Conservation (phyloP, 495 filamentous ascomycete genomes). For the Aspergillus baeticus region DNA sequence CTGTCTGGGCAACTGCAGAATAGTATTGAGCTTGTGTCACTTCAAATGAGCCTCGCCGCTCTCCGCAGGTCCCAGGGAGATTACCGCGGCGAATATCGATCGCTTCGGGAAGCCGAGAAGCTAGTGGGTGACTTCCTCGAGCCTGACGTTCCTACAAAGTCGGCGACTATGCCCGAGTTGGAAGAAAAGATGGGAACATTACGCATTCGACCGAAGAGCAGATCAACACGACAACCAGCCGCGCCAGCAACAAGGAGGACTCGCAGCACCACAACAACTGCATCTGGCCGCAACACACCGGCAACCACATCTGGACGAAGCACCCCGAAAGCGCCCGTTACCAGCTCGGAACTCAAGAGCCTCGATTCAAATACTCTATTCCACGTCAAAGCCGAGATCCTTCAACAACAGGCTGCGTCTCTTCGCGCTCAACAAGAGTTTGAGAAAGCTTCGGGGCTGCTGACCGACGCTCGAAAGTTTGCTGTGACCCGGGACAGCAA, state of each 20-base stretch:
- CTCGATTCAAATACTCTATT: conserved; percentile 57
- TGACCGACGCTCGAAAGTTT: conserved; percentile 34
- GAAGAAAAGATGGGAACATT: conserved; percentile 44
- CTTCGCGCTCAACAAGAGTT: conserved; percentile 38
- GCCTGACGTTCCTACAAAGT: conserved; percentile 19
- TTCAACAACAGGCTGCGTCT: conserved; percentile 62
- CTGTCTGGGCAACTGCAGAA: conserved; percentile 37
- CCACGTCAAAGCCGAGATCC: conserved; percentile 58
- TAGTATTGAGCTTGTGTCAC: conserved; percentile 45
- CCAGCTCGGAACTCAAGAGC: conserved; percentile 23
- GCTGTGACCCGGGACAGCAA: conserved; percentile 37
- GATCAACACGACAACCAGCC: conserved; percentile 24
- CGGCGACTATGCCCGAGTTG: conserved; percentile 22
- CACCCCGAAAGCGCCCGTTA: conserved; percentile 29
- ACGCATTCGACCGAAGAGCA: conserved; percentile 30
- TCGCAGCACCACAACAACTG: conserved; percentile 18
- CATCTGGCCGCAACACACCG: too few relatives aligned
- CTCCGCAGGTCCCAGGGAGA: conserved; percentile 38
- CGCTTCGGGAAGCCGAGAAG: conserved; percentile 44
- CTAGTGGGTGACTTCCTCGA: conserved; percentile 28
- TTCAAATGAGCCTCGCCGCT: conserved; percentile 46
- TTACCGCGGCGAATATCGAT: conserved; percentile 50
- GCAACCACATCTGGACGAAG: conserved; percentile 30
- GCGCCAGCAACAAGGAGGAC: conserved; percentile 31
- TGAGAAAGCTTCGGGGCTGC: conserved; percentile 33